Base-by-base conservation (phyloP, 2,329 filamentous ascomycete species). In the Botrytis deweyae region DNA sequence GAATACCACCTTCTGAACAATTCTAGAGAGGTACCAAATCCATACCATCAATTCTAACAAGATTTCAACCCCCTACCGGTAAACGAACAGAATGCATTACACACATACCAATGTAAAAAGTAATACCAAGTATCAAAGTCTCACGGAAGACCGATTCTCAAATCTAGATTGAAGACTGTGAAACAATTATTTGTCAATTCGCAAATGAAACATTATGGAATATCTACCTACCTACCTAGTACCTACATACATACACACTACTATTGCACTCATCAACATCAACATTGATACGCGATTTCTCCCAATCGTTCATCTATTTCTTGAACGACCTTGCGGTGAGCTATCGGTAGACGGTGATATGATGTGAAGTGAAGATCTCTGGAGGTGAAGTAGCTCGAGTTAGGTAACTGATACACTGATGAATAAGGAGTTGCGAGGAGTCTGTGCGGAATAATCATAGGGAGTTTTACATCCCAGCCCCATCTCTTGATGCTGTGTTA, bases 401-500 rank as follows among this genome's bases (percentile, higher is more conserved):
- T 9, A 29, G 29, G 29, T 29, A 22, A 46, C 44, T 14, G 49
- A n/a, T 52, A n/a, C 49, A n/a, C 22, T n/a, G 10, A 14, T n/a
- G 5, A 14, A 52, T 12, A 59, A 10, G 58, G 29, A 61, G 44
- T 46, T 46, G 7, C 44, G 44, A 46, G 22, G 9, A 46, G 18
- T 46, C 44, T 46, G 44, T 46, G 44, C 44, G 44, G 18, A 2
- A 46, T 46, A 8, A 44, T 46, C 44, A 46, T 1, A 9, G 3
- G 7, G 7, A 46, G 7, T 9, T 33, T 12, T 9, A 40, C 14
- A 25, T 62, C 36, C 4, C 10, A 40, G 9, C 59, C 8, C 40
- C 3, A 2, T 3, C 12, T 16, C 14, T 5, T 1, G 3, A 14
- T 2, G 29, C 29, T 29, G 29, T 29, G 1, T 29, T 29, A 29